These are phyloP conservation scores for Ricinus communis DNA, from an alignment of 345 rosid species.

Conservation along the genomic window DNA sequence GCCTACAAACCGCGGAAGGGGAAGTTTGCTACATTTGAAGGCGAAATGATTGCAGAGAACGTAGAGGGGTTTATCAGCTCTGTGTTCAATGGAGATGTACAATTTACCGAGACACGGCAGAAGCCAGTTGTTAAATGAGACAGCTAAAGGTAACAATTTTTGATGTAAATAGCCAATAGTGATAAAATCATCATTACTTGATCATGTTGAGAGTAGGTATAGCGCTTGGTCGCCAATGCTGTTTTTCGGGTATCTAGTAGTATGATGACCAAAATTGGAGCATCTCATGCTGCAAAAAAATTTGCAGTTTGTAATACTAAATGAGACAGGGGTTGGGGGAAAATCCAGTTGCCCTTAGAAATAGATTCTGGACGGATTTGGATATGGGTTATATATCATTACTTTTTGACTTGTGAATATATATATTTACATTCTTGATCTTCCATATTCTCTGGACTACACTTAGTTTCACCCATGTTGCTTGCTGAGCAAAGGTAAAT, in stretches of 20 bases:
- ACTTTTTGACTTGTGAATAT: too few relatives aligned
- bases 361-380: neutral
- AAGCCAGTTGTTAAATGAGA: constrained; percentile 42
- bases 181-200: neutral
- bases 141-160: neutral
- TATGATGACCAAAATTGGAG: too few relatives aligned
- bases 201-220: neutral
- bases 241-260: too few relatives aligned
- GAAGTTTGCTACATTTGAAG: constrained; percentile 51
- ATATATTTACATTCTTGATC: too few relatives aligned
- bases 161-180: neutral
- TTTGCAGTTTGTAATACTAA: neutral
- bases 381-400: too few relatives aligned
- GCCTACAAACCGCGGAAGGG: constrained; percentile 79
- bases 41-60: constrained; percentile 51
- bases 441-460: too few relatives aligned
- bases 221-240: neutral
- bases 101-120: constrained; percentile 51
- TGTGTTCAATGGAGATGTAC: constrained; percentile 73
- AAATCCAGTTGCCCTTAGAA: neutral
- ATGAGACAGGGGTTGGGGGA: neutral
- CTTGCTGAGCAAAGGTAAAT: too few relatives aligned
- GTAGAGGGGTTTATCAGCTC: constrained; percentile 69
- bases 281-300: too few relatives aligned
- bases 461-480: too few relatives aligned